Evolutionary conservation across 768 basidiomycete species (phyloP), one percentile per base, ranked within the genome.

Genomic region (Boletus speciosus): DNA sequence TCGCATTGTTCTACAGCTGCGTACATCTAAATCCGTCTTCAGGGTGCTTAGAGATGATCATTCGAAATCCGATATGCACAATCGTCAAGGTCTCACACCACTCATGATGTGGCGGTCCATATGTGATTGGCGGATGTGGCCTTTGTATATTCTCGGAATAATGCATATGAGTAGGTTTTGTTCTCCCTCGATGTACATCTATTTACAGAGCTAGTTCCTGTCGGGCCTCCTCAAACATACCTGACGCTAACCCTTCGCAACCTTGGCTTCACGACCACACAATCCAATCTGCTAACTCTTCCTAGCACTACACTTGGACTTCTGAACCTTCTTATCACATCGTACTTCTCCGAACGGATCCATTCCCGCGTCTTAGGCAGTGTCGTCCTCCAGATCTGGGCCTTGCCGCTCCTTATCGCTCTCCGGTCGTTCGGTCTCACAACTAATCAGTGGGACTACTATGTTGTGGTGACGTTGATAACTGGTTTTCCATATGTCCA

Each of bases 91-190:
- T 0, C 62, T 86, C 10, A 74, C 78, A 0, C 36, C 75, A 19
- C 76, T 73, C 58, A 71, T 78, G 6, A 63, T 85, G 5, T 83
- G 79, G 77, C 66, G 62, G 6, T 79, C 82, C 0, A 52, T 82
- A 6, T 75, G 73, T 39, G 83, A 86, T 64, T 85, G 78, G 55
- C 82, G 83, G 59, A 67, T 84, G 27, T 85, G 85, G 85, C 85
- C 86, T 0, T 56, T 88, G 34, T 88, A 88, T 59, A 66, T 75
- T 25, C 73, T 85, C 19, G 50, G 50, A 35, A 34, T 51, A 5
- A 42, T 19, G 16, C 81, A 81, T 61, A 76, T 81, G 76, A 77
- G 80, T 81, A 59, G 37, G 75, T 67, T 23, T 14, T 23, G 2
- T 52, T 42, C 38, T 42, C 7, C 12, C 4, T 23, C 36, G 5